Conservation (phyloP, 1,139 yeast genomes). For the Hansenula sp. region DNA sequence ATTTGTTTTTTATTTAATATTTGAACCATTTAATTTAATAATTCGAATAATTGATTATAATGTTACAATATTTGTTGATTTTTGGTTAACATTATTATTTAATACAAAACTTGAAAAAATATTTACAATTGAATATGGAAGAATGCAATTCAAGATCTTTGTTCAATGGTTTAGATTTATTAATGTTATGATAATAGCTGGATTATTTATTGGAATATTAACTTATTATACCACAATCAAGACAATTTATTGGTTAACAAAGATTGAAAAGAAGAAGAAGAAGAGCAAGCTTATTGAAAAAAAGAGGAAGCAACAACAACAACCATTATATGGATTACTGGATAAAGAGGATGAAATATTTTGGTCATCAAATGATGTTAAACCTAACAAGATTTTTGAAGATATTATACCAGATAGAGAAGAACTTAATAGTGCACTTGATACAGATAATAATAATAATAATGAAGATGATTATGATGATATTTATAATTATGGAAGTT, state of each 20-base stretch:
- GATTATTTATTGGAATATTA: constrained; percentile 16
- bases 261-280: constrained; percentile 9
- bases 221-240: constrained; percentile 16
- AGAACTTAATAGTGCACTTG: neutral
- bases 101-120: constrained; percentile 13
- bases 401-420: too few relatives aligned
- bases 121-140: constrained; percentile 11
- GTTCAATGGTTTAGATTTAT: constrained; percentile 19
- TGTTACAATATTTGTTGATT: constrained; percentile 11
- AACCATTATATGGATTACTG: neutral
- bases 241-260: constrained; percentile 17
- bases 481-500: constrained; percentile 10
- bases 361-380: neutral
- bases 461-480: constrained; percentile 15
- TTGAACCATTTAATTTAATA: constrained; percentile 16
- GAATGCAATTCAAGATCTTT: constrained; percentile 11
- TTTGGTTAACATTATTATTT: constrained; percentile 15
- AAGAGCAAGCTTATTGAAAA: neutral
- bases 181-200: constrained; percentile 17
- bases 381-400: neutral
- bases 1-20: constrained; percentile 6
- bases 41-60: constrained; percentile 18
- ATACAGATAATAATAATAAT: neutral
- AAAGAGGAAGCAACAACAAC: neutral
- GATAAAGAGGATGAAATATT: neutral